phyloP scores from a whole-genome alignment of 306 rosid genomes.

The Canavalia gladiata region DNA sequence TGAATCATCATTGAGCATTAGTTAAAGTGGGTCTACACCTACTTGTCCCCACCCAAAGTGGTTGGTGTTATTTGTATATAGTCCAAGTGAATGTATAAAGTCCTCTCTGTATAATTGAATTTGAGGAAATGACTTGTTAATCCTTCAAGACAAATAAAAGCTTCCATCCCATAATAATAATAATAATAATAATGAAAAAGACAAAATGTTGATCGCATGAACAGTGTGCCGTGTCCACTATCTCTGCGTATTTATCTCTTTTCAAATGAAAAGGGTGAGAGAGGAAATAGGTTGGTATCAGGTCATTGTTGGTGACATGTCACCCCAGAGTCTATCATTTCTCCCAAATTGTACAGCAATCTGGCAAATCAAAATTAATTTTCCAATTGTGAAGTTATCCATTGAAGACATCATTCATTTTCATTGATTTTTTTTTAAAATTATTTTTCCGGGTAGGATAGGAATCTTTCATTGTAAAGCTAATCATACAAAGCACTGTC shows the following conservation, averaged over 20 bases:
- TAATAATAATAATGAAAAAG: neutral
- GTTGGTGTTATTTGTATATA: slow-evolving; percentile 46
- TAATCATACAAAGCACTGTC: too few relatives aligned
- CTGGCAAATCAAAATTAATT: too few relatives aligned
- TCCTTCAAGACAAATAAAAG: neutral
- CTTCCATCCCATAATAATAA: neutral
- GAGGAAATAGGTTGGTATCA: neutral
- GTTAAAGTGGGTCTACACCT: slow-evolving; percentile 9
- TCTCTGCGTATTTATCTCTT: neutral
- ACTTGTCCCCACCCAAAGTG: slow-evolving; percentile 15
- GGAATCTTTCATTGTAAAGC: too few relatives aligned
- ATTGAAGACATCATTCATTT: too few relatives aligned
- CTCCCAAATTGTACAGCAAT: neutral
- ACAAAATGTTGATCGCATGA: neutral
- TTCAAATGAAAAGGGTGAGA: neutral
- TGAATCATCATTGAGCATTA: neutral
- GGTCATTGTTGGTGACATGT: neutral
- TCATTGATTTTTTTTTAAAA: too few relatives aligned
- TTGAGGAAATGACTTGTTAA: slow-evolving; percentile 10
- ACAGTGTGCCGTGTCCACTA: neutral
- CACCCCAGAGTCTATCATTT: neutral
- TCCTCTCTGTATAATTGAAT: slow-evolving; percentile 39
- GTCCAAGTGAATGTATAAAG: slow-evolving; percentile 10
- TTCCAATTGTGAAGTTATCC: too few relatives aligned
- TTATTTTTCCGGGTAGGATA: too few relatives aligned